Percentiles rank a stretch among this genome's conserved stretches.
These are phyloP conservation scores for Viola pubescens DNA, from an alignment of 441 rosid genomes.

Conservation along the genomic window DNA sequence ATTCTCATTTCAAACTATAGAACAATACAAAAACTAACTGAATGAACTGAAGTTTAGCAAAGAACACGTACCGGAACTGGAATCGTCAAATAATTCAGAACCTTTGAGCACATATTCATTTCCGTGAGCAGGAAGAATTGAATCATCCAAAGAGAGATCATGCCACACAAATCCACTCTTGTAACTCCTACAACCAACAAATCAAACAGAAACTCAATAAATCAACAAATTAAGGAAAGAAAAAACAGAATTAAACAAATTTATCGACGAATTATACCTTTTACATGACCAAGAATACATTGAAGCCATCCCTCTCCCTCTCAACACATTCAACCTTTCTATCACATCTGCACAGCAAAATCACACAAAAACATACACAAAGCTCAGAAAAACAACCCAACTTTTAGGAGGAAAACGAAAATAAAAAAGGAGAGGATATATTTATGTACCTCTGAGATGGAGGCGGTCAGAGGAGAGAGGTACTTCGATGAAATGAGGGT, in stretches of 20 bases:
- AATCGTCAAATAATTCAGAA: slow-evolving; percentile 71
- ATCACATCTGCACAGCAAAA: slow-evolving; percentile 53
- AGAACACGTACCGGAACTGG: slow-evolving; percentile 42
- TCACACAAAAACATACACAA: background rate
- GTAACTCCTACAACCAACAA: slow-evolving; percentile 58
- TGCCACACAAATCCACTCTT: slow-evolving; percentile 95
- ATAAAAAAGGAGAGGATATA: background rate
- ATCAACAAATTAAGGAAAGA: background rate
- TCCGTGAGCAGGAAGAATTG: slow-evolving; percentile 70
- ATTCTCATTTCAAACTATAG: slow-evolving; percentile 20
- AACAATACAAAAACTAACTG: slow-evolving; percentile 3
- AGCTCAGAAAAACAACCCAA: slow-evolving; percentile 1
- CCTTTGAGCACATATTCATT: slow-evolving; percentile 90
- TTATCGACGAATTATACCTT: slow-evolving; percentile 28
- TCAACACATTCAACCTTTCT: slow-evolving; percentile 57
- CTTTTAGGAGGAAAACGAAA: background rate
- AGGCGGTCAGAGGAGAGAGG: slow-evolving; percentile 68
- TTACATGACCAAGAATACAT: slow-evolving; percentile 91
- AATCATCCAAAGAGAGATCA: slow-evolving; percentile 64
- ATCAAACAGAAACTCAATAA: background rate
- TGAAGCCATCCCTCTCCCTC: slow-evolving; percentile 85
- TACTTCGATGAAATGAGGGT: slow-evolving; percentile 95
- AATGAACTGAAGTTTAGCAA: background rate
- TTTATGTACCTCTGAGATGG: slow-evolving; percentile 53
- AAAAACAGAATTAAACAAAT: background rate